phyloP scores from a whole-genome alignment of 2,329 filamentous ascomycete species.

The Fusarium keratoplasticum region DNA sequence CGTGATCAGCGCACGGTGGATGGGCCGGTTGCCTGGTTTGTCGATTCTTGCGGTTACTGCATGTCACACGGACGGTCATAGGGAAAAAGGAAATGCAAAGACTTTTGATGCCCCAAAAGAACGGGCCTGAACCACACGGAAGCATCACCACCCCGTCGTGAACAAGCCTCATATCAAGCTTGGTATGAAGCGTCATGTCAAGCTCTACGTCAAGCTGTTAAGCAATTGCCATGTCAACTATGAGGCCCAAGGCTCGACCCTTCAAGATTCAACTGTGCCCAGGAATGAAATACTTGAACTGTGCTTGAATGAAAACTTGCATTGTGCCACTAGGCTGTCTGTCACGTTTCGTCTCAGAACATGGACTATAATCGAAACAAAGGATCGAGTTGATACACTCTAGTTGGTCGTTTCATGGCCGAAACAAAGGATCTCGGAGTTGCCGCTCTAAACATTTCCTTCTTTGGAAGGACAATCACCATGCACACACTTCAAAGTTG shows the following conservation, averaged over 20 bases:
- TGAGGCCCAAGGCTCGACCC: not conserved
- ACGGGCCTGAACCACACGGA: slow-evolving; percentile 38
- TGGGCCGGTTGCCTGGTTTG: slow-evolving; percentile 51
- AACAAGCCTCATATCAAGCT: slow-evolving; percentile 9
- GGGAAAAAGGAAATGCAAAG: slow-evolving; percentile 59
- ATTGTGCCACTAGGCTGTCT: not conserved
- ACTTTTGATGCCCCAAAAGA: slow-evolving; percentile 49
- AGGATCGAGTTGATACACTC: not conserved
- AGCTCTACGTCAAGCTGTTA: not conserved
- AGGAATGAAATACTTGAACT: not conserved
- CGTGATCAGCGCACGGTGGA: slow-evolving; percentile 44
- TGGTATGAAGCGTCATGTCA: not conserved
- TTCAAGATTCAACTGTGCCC: not conserved
- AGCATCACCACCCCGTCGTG: slow-evolving; percentile 14
- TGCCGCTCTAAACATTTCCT: not conserved
- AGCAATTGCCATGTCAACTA: not conserved
- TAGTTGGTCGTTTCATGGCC: not conserved
- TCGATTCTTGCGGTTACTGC: slow-evolving; percentile 56
- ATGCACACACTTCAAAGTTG: not conserved
- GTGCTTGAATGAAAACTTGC: not conserved
- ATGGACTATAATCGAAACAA: not conserved
- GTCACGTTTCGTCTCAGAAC: not conserved
- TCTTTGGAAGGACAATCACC: not conserved
- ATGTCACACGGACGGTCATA: slow-evolving; percentile 60
- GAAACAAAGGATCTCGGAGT: not conserved